Conservation (phyloP, 2,329 filamentous ascomycete species). For the Ascochyta lentis region DNA sequence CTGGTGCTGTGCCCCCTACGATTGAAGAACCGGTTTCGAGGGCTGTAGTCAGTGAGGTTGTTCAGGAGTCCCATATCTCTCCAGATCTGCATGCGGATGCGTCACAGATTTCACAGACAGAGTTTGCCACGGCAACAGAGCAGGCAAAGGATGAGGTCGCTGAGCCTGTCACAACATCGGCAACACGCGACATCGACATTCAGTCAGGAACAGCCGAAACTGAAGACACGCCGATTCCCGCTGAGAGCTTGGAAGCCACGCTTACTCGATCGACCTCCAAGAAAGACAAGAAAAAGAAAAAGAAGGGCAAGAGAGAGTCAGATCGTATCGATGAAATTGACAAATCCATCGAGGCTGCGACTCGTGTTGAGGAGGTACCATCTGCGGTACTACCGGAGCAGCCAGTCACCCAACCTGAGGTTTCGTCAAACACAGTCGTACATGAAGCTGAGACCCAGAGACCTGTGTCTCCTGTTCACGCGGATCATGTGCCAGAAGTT, state of each 20-base stretch:
- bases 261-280: slow-evolving; percentile 28
- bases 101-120: neutral
- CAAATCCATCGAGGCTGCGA: neutral
- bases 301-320: slow-evolving; percentile 31
- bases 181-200: neutral
- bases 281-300: slow-evolving; percentile 36
- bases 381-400: slow-evolving; percentile 4
- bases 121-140: neutral
- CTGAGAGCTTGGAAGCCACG: slow-evolving; percentile 10
- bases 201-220: neutral
- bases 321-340: slow-evolving; percentile 16
- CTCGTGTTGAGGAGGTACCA: slow-evolving; percentile 6
- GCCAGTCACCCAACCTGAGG: neutral
- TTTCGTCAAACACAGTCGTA: slow-evolving; percentile 1
- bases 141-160: neutral
- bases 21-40: neutral
- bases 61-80: neutral
- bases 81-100: neutral
- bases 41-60: neutral
- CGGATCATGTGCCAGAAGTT: neutral
- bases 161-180: neutral
- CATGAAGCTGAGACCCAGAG: neutral
- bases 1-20: neutral
- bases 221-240: slow-evolving; percentile 2
- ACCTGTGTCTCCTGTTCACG: slow-evolving; percentile 2